Percentiles rank a stretch among this genome's conserved stretches.
Evolutionary conservation across 2,329 filamentous ascomycete genomes (phyloP).

Genomic region (Macrophomina pseudophaseolina): DNA sequence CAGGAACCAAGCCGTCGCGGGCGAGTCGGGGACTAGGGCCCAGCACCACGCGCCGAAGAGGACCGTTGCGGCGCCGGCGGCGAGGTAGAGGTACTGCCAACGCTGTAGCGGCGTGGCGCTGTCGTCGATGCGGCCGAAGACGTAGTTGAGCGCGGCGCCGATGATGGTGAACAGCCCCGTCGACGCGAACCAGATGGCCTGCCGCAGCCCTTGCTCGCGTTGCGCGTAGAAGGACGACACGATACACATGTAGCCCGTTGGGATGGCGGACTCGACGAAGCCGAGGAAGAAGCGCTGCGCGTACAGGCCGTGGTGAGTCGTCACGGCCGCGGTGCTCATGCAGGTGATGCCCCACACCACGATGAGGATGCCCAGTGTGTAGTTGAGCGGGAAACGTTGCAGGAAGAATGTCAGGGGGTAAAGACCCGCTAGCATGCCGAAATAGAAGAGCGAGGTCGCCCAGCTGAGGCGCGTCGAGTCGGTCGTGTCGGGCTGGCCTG

Average conservation of each 20-base stretch:
- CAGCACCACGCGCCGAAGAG: constrained; percentile 70
- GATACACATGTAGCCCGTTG: constrained; percentile 63
- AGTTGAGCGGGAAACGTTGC: constrained; percentile 70
- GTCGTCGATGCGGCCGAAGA: constrained; percentile 41
- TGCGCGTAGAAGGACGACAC: constrained; percentile 51
- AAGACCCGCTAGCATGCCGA: constrained; percentile 75
- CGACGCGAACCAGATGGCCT: constrained; percentile 36
- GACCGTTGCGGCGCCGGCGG: constrained; percentile 68
- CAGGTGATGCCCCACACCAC: constrained; percentile 71
- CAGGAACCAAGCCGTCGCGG: constrained; percentile 72
- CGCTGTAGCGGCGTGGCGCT: constrained; percentile 45
- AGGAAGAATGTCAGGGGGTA: constrained; percentile 75
- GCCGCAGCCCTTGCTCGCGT: constrained; percentile 43
- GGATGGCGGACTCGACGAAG: constrained; percentile 61
- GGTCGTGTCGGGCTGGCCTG: constrained; percentile 48
- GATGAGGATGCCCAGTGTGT: constrained; percentile 67
- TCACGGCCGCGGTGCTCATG: constrained; percentile 69
- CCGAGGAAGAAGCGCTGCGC: constrained; percentile 62
- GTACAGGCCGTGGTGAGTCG: constrained; percentile 65
- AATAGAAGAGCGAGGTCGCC: constrained; percentile 82
- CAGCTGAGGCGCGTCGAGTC: constrained; percentile 73
- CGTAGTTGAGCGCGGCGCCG: constrained; percentile 34
- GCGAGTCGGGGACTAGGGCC: constrained; percentile 64
- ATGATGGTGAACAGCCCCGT: constrained; percentile 37
- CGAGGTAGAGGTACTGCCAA: constrained; percentile 75